Base-by-base conservation (phyloP, 164 flowering plant species). In the grape (Vitis vinifera) region DNA sequence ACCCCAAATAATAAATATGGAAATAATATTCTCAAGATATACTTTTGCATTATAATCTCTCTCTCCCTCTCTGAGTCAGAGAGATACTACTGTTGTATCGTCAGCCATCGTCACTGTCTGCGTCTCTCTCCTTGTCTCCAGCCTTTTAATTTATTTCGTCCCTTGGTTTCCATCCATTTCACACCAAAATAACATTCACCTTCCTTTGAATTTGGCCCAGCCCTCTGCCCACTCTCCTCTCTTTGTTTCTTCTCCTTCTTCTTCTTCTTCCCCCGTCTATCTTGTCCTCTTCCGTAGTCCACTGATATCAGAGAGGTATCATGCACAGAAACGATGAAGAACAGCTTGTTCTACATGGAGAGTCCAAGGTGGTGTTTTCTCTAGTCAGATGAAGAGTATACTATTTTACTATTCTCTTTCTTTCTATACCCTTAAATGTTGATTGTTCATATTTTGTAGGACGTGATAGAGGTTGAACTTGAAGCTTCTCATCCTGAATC, bases 401-500 rank as follows among this genome's bases (percentile, higher is more conserved):
- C 27, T 23, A 23, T 37, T 57, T 0, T 53, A 44, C 8, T 30
- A 11, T 30, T 59, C 51, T 67, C 55, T 52, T 59, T 31, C 19
- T 53, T 30, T 9, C 30, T 15, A 50, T 15, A 19, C 14, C 29
- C 10, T 53, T 8, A 47, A 31, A 65, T 9, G 7, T 68, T 59
- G 11, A 15, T 1, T 17, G 52, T n/a, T 14, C 16, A 69, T 13
- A 27, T 56, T 64, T 17, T 66, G 44, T 47, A 80, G 80, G 77
- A 71, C 55, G 11, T 61, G 23, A 2, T 29, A 9, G 78, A 63
- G 62, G 68, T 70, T 49, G 73, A 73, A 48, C n/a, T 19, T 10
- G 70, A 55, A 11, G 60, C 76, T 16, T 70, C 82, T 55, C 7
- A 59, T 16, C 74, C 75, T 1, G 69, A 68, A n/a, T 68, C 79